Conservation (phyloP, 805 yeast genomes). For the Wickerhamiella azymoides region DNA sequence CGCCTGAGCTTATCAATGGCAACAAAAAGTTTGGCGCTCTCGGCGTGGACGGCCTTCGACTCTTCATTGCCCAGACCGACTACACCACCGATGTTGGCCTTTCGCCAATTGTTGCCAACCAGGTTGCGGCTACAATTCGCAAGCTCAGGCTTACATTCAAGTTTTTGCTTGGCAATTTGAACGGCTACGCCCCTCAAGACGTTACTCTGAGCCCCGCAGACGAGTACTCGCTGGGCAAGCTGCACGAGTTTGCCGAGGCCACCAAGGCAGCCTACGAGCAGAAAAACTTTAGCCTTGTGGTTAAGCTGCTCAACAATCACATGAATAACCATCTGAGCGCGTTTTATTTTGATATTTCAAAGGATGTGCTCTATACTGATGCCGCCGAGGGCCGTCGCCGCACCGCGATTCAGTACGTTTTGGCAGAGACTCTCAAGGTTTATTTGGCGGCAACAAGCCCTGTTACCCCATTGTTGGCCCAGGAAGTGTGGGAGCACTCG, state of each 20-base stretch:
- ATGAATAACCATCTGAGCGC: constrained; percentile 68
- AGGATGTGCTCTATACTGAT: constrained; percentile 77
- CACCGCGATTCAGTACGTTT: constrained; percentile 50
- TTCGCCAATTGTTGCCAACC: constrained; percentile 55
- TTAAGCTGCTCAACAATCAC: constrained; percentile 54
- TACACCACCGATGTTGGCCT: constrained; percentile 68
- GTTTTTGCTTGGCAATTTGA: constrained; percentile 68
- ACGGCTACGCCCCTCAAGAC: constrained; percentile 22
- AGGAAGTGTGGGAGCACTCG: constrained; percentile 69
- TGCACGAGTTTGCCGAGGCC: constrained; percentile 33
- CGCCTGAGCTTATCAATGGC: constrained; percentile 41
- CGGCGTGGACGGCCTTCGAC: constrained; percentile 82
- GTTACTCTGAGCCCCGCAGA: constrained; percentile 31
- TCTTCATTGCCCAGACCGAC: constrained; percentile 83
- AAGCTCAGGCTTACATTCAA: constrained; percentile 72
- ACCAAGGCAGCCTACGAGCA: constrained; percentile 35
- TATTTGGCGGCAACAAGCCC: constrained; percentile 67
- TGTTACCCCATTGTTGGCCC: constrained; percentile 67
- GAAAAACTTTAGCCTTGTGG: constrained; percentile 56
- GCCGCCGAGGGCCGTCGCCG: constrained; percentile 34
- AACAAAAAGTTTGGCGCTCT: constrained; percentile 28
- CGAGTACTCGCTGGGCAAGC: constrained; percentile 43
- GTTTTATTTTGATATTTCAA: constrained; percentile 70
- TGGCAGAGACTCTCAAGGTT: constrained; percentile 38
- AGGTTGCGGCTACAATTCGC: constrained; percentile 67